Base-by-base conservation (phyloP, 2,329 filamentous ascomycete genomes). In the Venturia aucupariae region DNA sequence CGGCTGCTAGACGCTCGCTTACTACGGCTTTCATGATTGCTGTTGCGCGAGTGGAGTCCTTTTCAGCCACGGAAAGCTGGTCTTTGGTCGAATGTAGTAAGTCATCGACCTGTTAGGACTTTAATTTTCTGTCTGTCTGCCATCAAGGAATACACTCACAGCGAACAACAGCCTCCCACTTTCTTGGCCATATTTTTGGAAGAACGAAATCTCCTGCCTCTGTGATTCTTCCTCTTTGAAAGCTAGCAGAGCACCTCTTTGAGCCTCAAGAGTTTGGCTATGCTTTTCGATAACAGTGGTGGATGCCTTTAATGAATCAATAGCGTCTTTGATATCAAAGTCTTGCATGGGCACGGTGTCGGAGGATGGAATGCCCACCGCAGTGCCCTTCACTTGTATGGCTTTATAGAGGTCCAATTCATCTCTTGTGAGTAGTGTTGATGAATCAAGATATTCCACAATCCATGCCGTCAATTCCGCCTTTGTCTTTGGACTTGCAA, bases 261-360 rank as follows among this genome's bases (percentile, higher is more conserved):
- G 87, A 61, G 81, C 78, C 64, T 81, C 80, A 22, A 90, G 72
- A 0, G 81, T 78, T 70, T 85, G 83, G 35, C 81, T 86, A 70
- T 90, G 87, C 72, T 82, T 82, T 67, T 83, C 79, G 35, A 90
- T 88, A 22, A 81, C 81, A 22, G 80, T 80, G 0, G 88, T 90
- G 1, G 87, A 89, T 44, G 78, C 78, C 66, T 83, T 80, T n/a
- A 91, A 77, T 63, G 87, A 83, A 3, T 82, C 79, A 61, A 89
- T 84, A 19, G 88, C 87, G 48, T 77, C 73, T 63, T 79, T 78
- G 64, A 90, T 77, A 62, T 89, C 85, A 32, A 81, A 76, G 65
- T 89, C 86, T 17, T 78, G 75, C 57, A 88, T 73, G 5, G 82
- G 79, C 38, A 60, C n/a, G 8, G 44, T 39, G 10, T 63, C 80